Percentiles rank a stretch among this genome's conserved stretches.
Evolutionary conservation across 768 basidiomycete genomes (phyloP).

Genomic region (Mycena haematopus): DNA sequence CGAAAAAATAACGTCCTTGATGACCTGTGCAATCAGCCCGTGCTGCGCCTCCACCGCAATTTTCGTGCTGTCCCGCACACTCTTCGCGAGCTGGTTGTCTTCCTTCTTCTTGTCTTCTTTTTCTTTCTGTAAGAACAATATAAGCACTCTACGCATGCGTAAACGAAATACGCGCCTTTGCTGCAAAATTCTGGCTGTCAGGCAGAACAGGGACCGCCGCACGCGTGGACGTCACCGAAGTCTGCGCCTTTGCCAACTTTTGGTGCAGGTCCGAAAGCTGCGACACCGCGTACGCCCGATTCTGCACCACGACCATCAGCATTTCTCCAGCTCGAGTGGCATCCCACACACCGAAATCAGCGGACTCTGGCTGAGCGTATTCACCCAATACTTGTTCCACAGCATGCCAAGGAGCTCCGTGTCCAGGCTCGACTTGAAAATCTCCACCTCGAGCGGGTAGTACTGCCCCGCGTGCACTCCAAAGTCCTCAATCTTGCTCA

Average conservation of each 20-base stretch:
- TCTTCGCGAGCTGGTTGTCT: slow-evolving; percentile 85
- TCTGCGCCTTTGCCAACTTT: slow-evolving; percentile 81
- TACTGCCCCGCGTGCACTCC: slow-evolving; percentile 98
- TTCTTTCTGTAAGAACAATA: slow-evolving; percentile 45
- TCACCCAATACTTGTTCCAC: slow-evolving; percentile 99
- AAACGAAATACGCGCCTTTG: slow-evolving; percentile 50
- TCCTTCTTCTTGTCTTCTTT: slow-evolving; percentile 85
- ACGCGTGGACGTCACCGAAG: slow-evolving; percentile 61
- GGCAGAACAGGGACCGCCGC: slow-evolving; percentile 60
- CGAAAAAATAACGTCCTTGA: slow-evolving; percentile 93
- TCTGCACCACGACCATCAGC: slow-evolving; percentile 55
- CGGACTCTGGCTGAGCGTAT: slow-evolving; percentile 92
- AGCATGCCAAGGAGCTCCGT: slow-evolving; percentile 85
- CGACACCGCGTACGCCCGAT: slow-evolving; percentile 91
- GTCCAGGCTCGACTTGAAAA: slow-evolving; percentile 93
- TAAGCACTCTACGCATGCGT: slow-evolving; percentile 4
- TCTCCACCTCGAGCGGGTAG: slow-evolving; percentile 91
- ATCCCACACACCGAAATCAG: slow-evolving; percentile 87
- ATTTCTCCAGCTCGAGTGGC: not conserved
- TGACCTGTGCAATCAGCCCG: slow-evolving; percentile 89
- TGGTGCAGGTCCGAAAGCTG: slow-evolving; percentile 90
- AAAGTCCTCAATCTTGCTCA: slow-evolving; percentile 98
- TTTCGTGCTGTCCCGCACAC: slow-evolving; percentile 92
- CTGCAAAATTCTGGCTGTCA: slow-evolving; percentile 41
- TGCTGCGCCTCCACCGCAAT: slow-evolving; percentile 93